Percentiles rank a stretch among this genome's conserved stretches.
These are phyloP conservation scores for Ceriops zippeliana DNA, from an alignment of 345 rosid genomes.

Conservation along the genomic window DNA sequence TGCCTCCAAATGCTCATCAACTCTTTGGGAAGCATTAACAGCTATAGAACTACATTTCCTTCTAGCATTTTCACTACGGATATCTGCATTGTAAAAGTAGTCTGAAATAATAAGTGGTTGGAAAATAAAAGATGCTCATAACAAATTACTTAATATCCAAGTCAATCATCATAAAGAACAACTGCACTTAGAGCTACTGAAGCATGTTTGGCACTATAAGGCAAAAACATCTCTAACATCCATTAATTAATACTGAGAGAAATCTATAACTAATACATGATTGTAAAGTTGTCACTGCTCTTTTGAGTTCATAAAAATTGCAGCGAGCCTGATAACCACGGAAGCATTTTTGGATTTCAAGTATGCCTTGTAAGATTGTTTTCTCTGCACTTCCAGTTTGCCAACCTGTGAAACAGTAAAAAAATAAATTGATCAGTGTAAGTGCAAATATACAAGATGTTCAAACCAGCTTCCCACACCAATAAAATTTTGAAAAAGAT, in stretches of 20 bases:
- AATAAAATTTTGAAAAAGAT: too few species aligned
- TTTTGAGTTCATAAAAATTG: constrained; percentile 47
- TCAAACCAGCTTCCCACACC: not conserved
- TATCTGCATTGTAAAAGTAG: constrained; percentile 40
- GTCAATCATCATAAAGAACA: not conserved
- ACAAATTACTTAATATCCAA: constrained; percentile 1
- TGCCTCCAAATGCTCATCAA: constrained; percentile 43
- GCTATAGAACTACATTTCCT: constrained; percentile 30
- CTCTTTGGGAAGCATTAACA: constrained; percentile 28
- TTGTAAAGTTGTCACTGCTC: constrained; percentile 54
- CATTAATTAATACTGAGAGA: too few species aligned
- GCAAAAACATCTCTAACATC: constrained; percentile 6
- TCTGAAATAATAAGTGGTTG: constrained; percentile 2
- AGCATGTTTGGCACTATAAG: not conserved
- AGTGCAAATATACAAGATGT: not conserved
- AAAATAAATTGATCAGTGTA: constrained; percentile 12
- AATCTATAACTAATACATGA: constrained; percentile 49
- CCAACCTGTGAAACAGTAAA: constrained; percentile 47
- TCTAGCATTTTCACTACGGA: constrained; percentile 63
- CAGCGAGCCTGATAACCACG: constrained; percentile 57
- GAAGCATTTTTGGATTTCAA: constrained; percentile 62
- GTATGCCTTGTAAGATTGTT: constrained; percentile 49
- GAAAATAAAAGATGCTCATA: not conserved
- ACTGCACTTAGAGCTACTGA: constrained; percentile 6
- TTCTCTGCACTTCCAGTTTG: constrained; percentile 66